Conservation (phyloP, 2,329 filamentous ascomycete species). For the Diaporthe australafricana region DNA sequence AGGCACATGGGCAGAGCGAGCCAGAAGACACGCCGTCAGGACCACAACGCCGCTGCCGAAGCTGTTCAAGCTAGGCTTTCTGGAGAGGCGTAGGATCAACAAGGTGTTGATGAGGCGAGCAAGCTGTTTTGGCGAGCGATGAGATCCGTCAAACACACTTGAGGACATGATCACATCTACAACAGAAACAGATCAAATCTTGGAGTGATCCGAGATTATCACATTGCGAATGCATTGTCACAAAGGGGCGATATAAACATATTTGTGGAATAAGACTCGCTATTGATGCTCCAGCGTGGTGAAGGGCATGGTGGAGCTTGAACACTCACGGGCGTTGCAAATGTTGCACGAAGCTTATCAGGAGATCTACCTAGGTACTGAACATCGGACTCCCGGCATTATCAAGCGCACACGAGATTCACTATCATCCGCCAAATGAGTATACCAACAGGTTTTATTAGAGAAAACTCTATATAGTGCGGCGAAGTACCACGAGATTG, state of each 20-base stretch:
- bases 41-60: neutral
- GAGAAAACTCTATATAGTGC: neutral
- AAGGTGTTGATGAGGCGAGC: no score
- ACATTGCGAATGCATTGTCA: no score
- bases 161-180: no score
- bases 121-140: neutral
- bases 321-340: neutral
- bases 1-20: neutral
- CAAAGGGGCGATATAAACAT: no score
- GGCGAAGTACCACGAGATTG: neutral
- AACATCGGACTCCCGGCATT: neutral
- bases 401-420: neutral
- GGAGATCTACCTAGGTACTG: neutral
- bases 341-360: neutral
- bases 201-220: no score
- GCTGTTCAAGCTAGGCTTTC: neutral
- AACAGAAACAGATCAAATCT: no score
- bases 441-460: neutral
- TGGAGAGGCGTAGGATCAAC: neutral
- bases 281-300: neutral
- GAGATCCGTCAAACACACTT: no score
- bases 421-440: neutral
- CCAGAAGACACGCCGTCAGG: neutral
- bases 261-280: no score
- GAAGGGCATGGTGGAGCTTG: neutral